Conservation (phyloP, 805 yeast species). For the Sugiyamaella floridensis region DNA sequence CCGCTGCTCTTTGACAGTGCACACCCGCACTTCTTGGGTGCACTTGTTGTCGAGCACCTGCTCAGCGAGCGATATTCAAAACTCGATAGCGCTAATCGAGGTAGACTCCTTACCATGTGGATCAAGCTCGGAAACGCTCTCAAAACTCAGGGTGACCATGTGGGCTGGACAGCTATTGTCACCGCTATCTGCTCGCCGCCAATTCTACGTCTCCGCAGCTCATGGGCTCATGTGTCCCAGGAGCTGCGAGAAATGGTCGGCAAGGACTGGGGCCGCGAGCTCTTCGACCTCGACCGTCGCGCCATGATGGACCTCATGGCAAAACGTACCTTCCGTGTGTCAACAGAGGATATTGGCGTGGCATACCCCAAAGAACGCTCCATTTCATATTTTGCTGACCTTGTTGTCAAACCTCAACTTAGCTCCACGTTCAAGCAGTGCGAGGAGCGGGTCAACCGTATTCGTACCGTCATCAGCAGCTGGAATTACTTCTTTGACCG, state of each 20-base stretch:
- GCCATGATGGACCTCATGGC: conserved; percentile 52
- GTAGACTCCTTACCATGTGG: conserved; percentile 71
- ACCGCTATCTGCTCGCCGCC: conserved; percentile 78
- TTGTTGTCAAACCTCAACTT: conserved; percentile 39
- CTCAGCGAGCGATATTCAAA: conserved; percentile 35
- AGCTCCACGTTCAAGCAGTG: conserved; percentile 45
- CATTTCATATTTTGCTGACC: conserved; percentile 87
- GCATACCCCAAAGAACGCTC: conserved; percentile 68
- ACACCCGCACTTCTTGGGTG: conserved; percentile 72
- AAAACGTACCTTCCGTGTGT: conserved; percentile 35
- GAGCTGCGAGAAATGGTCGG: conserved; percentile 53
- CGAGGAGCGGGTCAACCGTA: conserved; percentile 58
- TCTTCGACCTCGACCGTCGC: conserved; percentile 78
- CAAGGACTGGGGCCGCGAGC: conserved; percentile 88
- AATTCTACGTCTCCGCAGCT: conserved; percentile 58
- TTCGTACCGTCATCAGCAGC: conserved; percentile 65
- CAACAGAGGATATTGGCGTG: conserved; percentile 73
- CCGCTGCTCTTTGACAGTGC: conserved; percentile 71
- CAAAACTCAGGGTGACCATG: conserved; percentile 83
- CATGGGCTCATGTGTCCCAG: conserved; percentile 69
- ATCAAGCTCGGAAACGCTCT: conserved; percentile 71
- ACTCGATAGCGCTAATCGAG: conserved; percentile 38
- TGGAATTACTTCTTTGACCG: conserved; percentile 69
- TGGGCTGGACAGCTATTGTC: conserved; percentile 88
- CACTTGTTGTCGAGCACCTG: conserved; percentile 61